A percentile compares a stretch with the other conserved stretches of the same genome.
These are phyloP conservation scores for Zygoascus hellenicus DNA, from an alignment of 1,139 yeast genomes.

Conservation along the genomic window DNA sequence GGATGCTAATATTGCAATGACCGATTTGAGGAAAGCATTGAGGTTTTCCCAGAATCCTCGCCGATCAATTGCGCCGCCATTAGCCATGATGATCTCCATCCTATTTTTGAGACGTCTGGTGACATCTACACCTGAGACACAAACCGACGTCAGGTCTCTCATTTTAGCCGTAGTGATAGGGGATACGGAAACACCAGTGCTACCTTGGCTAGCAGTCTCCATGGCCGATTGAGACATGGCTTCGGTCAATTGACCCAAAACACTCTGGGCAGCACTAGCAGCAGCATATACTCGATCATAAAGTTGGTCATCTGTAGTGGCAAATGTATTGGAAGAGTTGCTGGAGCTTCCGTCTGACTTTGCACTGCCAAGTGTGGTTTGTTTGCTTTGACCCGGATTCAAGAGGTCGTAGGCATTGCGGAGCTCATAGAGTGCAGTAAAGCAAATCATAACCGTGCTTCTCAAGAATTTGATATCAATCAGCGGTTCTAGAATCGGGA, in stretches of 20 bases:
- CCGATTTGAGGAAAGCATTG: conserved; percentile 73
- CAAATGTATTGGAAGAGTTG: conserved; percentile 4
- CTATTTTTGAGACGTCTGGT: conserved; percentile 61
- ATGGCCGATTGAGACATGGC: conserved; percentile 71
- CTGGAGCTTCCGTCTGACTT: not conserved
- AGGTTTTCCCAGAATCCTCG: conserved; percentile 81
- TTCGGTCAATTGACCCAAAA: conserved; percentile 68
- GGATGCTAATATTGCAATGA: conserved; percentile 74
- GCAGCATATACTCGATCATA: conserved; percentile 72
- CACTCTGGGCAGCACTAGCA: conserved; percentile 70
- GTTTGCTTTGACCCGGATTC: conserved; percentile 3
- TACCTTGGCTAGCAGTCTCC: conserved; percentile 37
- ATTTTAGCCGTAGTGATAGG: conserved; percentile 55
- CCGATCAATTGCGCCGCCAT: conserved; percentile 48
- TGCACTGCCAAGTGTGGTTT: not conserved
- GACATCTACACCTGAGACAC: conserved; percentile 73
- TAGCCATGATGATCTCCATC: conserved; percentile 44
- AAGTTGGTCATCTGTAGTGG: conserved; percentile 68
- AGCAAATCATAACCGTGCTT: conserved; percentile 62
- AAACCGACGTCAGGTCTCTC: conserved; percentile 72
- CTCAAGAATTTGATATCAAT: conserved; percentile 63
- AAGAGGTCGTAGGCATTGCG: conserved; percentile 55
- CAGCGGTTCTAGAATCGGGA: conserved; percentile 34
- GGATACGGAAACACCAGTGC: conserved; percentile 13
- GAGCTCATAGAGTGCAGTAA: conserved; percentile 71